Evolutionary conservation across 129 eudicot genomes (phyloP).

Genomic region (Escallonia rubra): DNA sequence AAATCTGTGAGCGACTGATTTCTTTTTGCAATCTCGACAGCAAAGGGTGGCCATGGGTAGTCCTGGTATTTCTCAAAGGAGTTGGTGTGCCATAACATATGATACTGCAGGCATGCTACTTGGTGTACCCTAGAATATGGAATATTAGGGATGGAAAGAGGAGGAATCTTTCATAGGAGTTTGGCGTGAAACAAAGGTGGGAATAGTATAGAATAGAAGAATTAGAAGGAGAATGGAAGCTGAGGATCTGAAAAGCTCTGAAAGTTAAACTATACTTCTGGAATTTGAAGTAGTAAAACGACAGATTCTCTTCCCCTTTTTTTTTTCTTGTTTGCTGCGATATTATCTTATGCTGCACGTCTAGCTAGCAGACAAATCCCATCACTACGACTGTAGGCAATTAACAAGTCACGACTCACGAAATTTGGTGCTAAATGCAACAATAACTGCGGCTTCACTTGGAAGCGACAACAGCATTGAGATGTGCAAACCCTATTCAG

Average conservation of each 20-base stretch:
- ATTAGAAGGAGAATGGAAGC: slow-evolving; percentile 74
- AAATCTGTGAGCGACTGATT: background rate
- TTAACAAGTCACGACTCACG: background rate
- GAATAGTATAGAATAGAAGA: slow-evolving; percentile 45
- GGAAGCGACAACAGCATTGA: slow-evolving; percentile 43
- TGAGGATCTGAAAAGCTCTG: slow-evolving; percentile 30
- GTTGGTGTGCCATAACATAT: too few relatives aligned
- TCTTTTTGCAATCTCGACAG: background rate
- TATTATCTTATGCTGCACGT: too few relatives aligned
- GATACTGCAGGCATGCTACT: too few relatives aligned
- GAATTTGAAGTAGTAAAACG: slow-evolving; percentile 10
- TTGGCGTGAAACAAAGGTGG: slow-evolving; percentile 22
- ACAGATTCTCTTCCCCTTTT: slow-evolving; percentile 13
- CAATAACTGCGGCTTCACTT: slow-evolving; percentile 17
- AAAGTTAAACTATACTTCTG: slow-evolving; percentile 24
- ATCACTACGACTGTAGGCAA: background rate
- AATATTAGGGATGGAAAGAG: slow-evolving; percentile 21
- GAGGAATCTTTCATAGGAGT: slow-evolving; percentile 62
- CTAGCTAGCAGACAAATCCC: too few relatives aligned
- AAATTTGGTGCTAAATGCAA: slow-evolving; percentile 14
- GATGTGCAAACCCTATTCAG: slow-evolving; percentile 18
- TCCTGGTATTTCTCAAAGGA: background rate
- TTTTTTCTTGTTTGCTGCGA: slow-evolving; percentile 1
- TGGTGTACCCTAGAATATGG: background rate
- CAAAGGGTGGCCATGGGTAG: background rate